Conservation (phyloP, 2,329 filamentous ascomycete genomes). For the Penicillium brevicompactum region DNA sequence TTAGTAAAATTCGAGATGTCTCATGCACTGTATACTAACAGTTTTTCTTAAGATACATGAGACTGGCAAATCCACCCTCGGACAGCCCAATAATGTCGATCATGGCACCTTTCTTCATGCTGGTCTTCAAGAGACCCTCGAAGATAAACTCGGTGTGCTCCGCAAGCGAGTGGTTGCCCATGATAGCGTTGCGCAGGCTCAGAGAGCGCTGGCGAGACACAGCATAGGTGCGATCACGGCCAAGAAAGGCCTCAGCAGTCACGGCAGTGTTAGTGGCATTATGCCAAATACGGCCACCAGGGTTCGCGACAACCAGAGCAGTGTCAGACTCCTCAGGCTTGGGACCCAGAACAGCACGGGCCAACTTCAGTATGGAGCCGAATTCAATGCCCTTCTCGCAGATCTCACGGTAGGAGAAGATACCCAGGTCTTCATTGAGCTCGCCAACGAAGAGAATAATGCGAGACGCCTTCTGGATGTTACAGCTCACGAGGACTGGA, state of each 20-base stretch:
- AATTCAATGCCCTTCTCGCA: constrained; percentile 66
- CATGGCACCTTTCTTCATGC: constrained; percentile 45
- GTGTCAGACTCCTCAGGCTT: constrained; percentile 26
- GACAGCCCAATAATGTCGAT: constrained; percentile 74
- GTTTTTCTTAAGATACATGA: constrained; percentile 60
- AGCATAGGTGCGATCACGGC: constrained; percentile 63
- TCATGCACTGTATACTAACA: constrained; percentile 44
- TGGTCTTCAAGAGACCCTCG: constrained; percentile 56
- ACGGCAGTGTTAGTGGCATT: constrained; percentile 63
- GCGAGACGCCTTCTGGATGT: constrained; percentile 60
- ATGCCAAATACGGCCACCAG: constrained; percentile 77
- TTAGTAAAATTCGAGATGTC: neutral
- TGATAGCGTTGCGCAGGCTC: constrained; percentile 61
- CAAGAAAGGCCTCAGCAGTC: constrained; percentile 59
- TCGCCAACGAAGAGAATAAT: constrained; percentile 77
- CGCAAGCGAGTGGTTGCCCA: constrained; percentile 57
- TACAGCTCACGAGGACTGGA: constrained; percentile 66
- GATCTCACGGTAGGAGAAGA: constrained; percentile 70
- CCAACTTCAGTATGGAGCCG: constrained; percentile 70
- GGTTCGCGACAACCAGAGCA: constrained; percentile 72
- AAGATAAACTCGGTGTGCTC: constrained; percentile 72
- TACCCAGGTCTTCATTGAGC: constrained; percentile 68
- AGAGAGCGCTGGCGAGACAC: constrained; percentile 55
- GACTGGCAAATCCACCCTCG: constrained; percentile 62
- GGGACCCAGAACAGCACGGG: constrained; percentile 47